phyloP scores from a whole-genome alignment of 1,139 yeast genomes.

The Taphrina populina region DNA sequence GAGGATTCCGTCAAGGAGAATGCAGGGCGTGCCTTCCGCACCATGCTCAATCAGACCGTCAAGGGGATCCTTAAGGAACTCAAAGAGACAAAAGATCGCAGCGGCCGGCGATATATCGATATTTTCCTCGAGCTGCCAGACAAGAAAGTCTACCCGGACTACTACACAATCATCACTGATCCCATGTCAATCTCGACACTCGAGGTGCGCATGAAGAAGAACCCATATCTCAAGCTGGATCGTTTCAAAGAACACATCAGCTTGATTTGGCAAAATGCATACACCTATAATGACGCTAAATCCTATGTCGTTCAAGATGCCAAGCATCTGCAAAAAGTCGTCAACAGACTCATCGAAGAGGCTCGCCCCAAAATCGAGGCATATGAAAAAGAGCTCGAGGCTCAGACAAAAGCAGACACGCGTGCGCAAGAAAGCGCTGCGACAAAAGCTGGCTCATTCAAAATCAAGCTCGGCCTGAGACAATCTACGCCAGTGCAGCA shows the following conservation, averaged over 20 bases:
- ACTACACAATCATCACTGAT: conserved; percentile 57
- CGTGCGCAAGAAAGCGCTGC: background rate
- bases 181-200: conserved; percentile 47
- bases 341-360: conserved; percentile 21
- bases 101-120: conserved; percentile 49
- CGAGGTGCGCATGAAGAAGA: conserved; percentile 41
- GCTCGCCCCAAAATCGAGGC: conserved; percentile 12
- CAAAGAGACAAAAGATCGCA: conserved; percentile 37
- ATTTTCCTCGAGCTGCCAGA: conserved; percentile 71
- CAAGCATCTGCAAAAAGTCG: conserved; percentile 47
- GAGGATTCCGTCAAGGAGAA: conserved; percentile 9
- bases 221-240: conserved; percentile 55
- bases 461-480: conserved; percentile 22
- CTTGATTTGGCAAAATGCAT: conserved; percentile 78
- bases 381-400: conserved; percentile 6
- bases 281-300: conserved; percentile 86
- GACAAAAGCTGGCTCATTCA: conserved; percentile 1
- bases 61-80: conserved; percentile 15
- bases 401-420: conserved; percentile 7
- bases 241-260: conserved; percentile 72
- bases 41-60: conserved; percentile 26
- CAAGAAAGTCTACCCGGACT: conserved; percentile 76
- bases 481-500: conserved; percentile 13
- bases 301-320: conserved; percentile 82
- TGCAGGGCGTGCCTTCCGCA: conserved; percentile 3